A percentile compares a stretch with the other conserved stretches of the same genome.
Conservation (phyloP, 225 moss, liverwort and hornwort genomes). For the Polytrichum commune region DNA sequence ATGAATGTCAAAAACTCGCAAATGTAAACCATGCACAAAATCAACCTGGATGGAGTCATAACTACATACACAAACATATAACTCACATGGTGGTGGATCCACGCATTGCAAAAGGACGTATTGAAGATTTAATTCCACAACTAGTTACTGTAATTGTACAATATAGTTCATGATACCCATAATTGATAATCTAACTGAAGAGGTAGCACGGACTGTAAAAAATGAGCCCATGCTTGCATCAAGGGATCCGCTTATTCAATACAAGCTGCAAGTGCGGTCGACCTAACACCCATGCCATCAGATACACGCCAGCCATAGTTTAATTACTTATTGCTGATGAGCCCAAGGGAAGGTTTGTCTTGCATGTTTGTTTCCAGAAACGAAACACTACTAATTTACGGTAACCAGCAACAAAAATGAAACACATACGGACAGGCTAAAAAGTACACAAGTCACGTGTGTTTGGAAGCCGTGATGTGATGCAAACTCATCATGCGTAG, state of each 20-base stretch:
- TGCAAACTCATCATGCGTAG: slow-evolving; percentile 16
- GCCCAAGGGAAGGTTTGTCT: background rate
- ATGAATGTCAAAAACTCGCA: too few species aligned
- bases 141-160: too few species aligned
- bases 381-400: too few species aligned
- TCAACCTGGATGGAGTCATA: too few species aligned
- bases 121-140: too few species aligned
- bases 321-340: background rate
- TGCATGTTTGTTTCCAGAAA: too few species aligned
- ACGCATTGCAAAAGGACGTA: too few species aligned
- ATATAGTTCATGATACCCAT: too few species aligned
- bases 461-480: background rate
- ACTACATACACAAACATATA: too few species aligned
- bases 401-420: background rate
- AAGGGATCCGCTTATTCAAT: background rate
- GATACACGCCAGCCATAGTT: background rate
- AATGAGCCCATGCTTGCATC: background rate
- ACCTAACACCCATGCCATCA: background rate
- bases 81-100: too few species aligned
- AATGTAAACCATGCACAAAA: too few species aligned
- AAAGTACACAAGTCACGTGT: background rate
- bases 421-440: background rate
- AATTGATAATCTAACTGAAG: too few species aligned
- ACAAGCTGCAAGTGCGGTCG: background rate
- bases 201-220: background rate